These are phyloP conservation scores for Geotrichum phurueaensis DNA, from an alignment of 1,139 yeast species.

Conservation along the genomic window DNA sequence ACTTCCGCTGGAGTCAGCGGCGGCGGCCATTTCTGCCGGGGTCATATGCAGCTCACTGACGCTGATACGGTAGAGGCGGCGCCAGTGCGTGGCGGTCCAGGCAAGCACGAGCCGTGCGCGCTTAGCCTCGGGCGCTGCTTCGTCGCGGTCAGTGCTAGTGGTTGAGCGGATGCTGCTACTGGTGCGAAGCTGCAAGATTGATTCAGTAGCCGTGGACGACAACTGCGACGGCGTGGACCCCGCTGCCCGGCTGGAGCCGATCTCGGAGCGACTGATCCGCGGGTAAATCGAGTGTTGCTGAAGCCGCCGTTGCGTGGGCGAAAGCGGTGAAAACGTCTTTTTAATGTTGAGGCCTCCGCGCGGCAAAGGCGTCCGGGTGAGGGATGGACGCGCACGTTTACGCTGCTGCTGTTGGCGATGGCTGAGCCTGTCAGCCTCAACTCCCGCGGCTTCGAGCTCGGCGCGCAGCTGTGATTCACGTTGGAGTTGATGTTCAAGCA, in stretches of 20 bases:
- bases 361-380: neutral
- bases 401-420: neutral
- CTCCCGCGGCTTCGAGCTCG: neutral
- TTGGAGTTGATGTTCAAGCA: neutral
- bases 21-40: neutral
- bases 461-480: neutral
- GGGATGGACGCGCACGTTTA: neutral
- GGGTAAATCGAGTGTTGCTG: neutral
- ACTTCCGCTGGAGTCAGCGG: neutral
- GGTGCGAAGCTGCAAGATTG: neutral
- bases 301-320: neutral
- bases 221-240: neutral
- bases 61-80: neutral
- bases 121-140: neutral
- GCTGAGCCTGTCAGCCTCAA: neutral
- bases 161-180: neutral
- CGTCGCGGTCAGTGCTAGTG: neutral
- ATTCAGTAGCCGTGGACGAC: neutral
- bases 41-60: neutral
- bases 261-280: neutral
- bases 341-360: neutral
- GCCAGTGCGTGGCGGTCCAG: slow-evolving; percentile 9
- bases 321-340: neutral
- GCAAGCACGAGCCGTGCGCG: neutral
- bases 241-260: neutral